A percentile compares a stretch with the other conserved stretches of the same genome.
Conservation (phyloP, 805 yeast species). For the Yarrowia sp. region DNA sequence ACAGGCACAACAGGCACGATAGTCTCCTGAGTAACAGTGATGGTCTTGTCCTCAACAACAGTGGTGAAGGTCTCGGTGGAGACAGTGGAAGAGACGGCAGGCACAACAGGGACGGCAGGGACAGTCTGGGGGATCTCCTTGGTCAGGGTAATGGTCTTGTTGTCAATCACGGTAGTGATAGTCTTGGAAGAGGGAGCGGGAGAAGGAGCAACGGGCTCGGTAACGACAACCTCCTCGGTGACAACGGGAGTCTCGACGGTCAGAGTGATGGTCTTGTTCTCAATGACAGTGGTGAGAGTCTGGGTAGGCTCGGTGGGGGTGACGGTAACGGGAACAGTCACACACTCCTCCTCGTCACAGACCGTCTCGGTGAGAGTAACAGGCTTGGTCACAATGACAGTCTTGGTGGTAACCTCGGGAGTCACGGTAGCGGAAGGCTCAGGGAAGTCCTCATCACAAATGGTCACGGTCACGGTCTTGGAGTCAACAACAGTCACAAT, state of each 20-base stretch:
- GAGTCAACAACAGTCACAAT: neutral
- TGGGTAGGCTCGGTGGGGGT: neutral
- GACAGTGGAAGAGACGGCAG: neutral
- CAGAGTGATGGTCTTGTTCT: neutral
- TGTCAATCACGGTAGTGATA: neutral
- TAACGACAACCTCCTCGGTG: neutral
- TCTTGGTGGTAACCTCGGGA: neutral
- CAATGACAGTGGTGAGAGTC: neutral
- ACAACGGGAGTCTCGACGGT: neutral
- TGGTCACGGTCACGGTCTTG: constrained; percentile 2
- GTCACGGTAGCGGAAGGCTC: neutral
- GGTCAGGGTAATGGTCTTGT: neutral
- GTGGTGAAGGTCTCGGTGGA: neutral
- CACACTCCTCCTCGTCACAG: neutral
- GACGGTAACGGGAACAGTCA: neutral
- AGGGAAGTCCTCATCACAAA: neutral
- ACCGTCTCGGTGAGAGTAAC: neutral
- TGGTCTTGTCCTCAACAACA: constrained; percentile 1
- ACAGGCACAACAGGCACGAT: neutral
- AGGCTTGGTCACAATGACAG: neutral
- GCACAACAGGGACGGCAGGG: neutral
- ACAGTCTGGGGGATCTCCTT: neutral
- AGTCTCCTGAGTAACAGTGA: constrained; percentile 1
- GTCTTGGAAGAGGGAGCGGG: neutral
- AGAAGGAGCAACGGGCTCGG: neutral